Base-by-base conservation (phyloP, 352 stramenopile genomes). In the Pythium sp. region DNA sequence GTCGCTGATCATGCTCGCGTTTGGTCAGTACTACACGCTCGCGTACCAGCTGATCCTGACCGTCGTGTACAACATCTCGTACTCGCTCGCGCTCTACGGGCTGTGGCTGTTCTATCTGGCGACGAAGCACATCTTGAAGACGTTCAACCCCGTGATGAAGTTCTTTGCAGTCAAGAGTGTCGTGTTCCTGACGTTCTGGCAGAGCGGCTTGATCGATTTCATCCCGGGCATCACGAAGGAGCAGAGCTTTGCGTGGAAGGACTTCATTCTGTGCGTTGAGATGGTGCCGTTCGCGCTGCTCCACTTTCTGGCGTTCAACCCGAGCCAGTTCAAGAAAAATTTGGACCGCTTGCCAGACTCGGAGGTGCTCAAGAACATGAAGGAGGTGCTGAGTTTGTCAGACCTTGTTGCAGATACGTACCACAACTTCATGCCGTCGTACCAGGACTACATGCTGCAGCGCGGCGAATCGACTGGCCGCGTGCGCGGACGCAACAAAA, bases 131-230 rank as follows among this genome's bases (percentile, higher is more conserved):
- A 91, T 93, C 55, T 69, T 95, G 62, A 80, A 87, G 73, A 80
- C 82, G 28, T 94, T 94, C 65, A 87, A 87, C 67, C 93, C 93
- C 11, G 85, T 98, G 53, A 79, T 95, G 69, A 98, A 98, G 79
- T 98, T 98, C 65, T 89, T 97, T 57, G 89, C 91, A 0, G 91
- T 98, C 62, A 98, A 98, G 74, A 82, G 77, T 58, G 87, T 98
- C 62, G 91, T 98, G 34, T 98, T 98, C 67, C 83, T 97, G 53
- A 97, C 92, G 28, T 98, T 96, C 74, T 98, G 92, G 87, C 93
- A 98, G 68, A 93, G 77, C 58, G 70, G 92, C 32, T 65, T 97
- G 46, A 82, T 98, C n/a, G 76, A 90, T 38, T 86, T 96, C 38
- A 80, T 96, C 30, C 90, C 91, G 1, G 84, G 86, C 34, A 91